Evolutionary conservation across 2,329 filamentous ascomycete species (phyloP).

Genomic region (Diaporthe ampelina): DNA sequence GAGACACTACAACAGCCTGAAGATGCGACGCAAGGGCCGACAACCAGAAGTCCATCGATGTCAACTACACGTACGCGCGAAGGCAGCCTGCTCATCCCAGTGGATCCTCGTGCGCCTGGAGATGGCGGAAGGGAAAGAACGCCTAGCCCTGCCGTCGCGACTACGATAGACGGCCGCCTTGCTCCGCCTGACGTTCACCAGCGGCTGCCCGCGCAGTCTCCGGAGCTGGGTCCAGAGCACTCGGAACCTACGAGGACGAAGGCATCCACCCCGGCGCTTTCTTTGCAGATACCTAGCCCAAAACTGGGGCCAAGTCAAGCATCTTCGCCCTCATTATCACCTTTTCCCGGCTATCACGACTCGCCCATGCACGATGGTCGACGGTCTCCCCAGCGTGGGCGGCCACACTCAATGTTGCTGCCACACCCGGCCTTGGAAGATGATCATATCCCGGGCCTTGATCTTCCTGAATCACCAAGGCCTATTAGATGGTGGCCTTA

Average conservation of each 20-base stretch:
- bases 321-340: conserved; percentile 66
- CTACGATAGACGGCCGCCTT: conserved; percentile 49
- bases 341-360: conserved; percentile 79
- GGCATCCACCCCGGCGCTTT: conserved; percentile 41
- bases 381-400: conserved; percentile 51
- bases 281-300: conserved; percentile 63
- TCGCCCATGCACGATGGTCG: conserved; percentile 55
- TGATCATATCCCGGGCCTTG: conserved; percentile 57
- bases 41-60: conserved; percentile 5
- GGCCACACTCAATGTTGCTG: conserved; percentile 70
- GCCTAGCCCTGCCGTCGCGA: conserved; percentile 45
- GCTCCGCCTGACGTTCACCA: conserved; percentile 48
- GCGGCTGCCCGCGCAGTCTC: conserved; percentile 40
- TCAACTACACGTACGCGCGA: conserved; percentile 10
- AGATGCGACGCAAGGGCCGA: background rate
- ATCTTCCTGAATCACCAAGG: conserved; percentile 54
- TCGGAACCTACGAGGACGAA: conserved; percentile 20
- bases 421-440: conserved; percentile 51
- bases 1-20: conserved; percentile 9
- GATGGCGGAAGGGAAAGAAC: conserved; percentile 47
- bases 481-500: conserved; percentile 87
- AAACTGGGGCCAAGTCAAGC: conserved; percentile 58
- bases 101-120: conserved; percentile 47
- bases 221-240: conserved; percentile 42
- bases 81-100: conserved; percentile 18